Conservation (phyloP, 2,329 filamentous ascomycete genomes). For the Aureobasidium sp. region DNA sequence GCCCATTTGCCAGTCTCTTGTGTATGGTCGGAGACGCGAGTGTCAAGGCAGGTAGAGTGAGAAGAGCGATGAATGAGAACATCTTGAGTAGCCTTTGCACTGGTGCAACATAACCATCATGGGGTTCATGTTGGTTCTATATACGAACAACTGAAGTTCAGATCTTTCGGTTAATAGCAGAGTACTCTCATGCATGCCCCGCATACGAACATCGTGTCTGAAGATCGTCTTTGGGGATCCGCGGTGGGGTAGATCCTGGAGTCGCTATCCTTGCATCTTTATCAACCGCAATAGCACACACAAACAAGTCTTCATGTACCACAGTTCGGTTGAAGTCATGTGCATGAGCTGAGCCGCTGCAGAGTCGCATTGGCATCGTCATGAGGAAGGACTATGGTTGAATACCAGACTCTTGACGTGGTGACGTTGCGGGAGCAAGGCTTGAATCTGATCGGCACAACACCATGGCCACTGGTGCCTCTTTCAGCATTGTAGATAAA, state of each 20-base stretch:
- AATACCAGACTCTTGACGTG: neutral
- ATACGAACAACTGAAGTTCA: neutral
- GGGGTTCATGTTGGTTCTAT: neutral
- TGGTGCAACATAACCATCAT: neutral
- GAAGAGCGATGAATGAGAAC: neutral
- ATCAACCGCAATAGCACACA: neutral
- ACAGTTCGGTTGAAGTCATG: conserved; percentile 75
- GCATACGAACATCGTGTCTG: neutral
- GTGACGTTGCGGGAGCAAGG: neutral
- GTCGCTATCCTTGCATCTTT: neutral
- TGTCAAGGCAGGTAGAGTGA: neutral
- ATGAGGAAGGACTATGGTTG: neutral
- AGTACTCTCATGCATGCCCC: neutral
- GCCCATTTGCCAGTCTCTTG: conserved; percentile 17
- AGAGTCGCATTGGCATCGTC: neutral
- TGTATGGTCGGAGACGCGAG: neutral
- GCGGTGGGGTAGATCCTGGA: neutral
- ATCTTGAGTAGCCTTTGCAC: neutral
- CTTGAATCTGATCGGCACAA: too few relatives aligned
- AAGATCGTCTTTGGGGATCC: neutral
- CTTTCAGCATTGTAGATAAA: neutral
- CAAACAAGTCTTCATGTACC: neutral
- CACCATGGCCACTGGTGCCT: neutral
- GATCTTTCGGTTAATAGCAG: neutral
- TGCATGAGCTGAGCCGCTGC: neutral